Base-by-base conservation (phyloP, 2,329 filamentous ascomycete species). In the Claviceps sp. region DNA sequence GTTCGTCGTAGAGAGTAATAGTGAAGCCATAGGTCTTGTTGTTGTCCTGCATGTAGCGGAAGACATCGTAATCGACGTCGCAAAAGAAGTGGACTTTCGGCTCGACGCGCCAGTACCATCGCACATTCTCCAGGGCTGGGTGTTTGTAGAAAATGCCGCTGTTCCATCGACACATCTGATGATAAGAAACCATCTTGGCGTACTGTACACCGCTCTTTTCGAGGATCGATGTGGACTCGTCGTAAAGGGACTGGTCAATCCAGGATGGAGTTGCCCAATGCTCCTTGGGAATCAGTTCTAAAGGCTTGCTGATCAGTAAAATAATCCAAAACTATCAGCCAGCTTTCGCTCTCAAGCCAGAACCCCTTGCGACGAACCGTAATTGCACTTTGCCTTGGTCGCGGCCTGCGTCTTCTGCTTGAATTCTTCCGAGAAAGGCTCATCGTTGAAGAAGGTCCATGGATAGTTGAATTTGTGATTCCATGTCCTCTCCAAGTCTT, bases 11-110 rank as follows among this genome's bases (percentile, higher is more conserved):
- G 44, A 98, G 81, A 69, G 89, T 95, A 72, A 98, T 94, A 57
- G 91, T 97, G 73, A 97, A 98, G 57, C 93, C 93, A 68, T 98
- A 98, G 4, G 91, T 97, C 72, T 97, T 95, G 75, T 98, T 96
- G 73, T 94, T 81, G 70, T 98, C 93, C 62, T 88, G 81, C 93
- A 98, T 96, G 73, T 89, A 98, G 57, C 87, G 84, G 77, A 98
- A 98, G 50, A 98, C 86, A 65, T 98, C 93, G 70, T 98, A 98
- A 71, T 98, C 93, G 56, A 98, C 77, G 62, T 97, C 88, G 75
- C 93, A 98, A 78, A 96, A 98, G 77, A 97, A 98, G 70, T 96
- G 89, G 44, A 98, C 93, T 59, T 97, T 95, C 50, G 93, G 93
- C 68, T 98, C 93, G 47, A 98, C 93, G 54, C 93, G 87, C 93